phyloP scores from a whole-genome alignment of 345 rosid genomes.

The Cardiospermum halicacabum region DNA sequence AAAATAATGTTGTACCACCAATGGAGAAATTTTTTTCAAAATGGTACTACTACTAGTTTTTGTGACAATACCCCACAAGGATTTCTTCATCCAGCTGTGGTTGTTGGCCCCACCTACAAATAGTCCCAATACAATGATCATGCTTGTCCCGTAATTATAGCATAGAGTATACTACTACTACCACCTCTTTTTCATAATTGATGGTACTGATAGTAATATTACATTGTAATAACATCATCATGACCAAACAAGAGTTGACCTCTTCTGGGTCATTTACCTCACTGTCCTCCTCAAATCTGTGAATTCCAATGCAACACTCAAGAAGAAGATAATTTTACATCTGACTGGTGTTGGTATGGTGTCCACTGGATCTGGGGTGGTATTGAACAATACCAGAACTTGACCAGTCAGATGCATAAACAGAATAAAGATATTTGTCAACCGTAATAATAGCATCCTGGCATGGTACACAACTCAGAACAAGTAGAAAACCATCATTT shows the following conservation, averaged over 20 bases:
- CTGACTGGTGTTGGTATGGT: neutral
- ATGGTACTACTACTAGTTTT: neutral
- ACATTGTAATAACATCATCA: slow-evolving; percentile 6
- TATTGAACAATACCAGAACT: neutral
- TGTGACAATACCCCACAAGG: slow-evolving; percentile 18
- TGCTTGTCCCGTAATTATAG: slow-evolving; percentile 25
- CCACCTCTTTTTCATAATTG: slow-evolving; percentile 10
- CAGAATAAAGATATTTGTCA: slow-evolving; percentile 10
- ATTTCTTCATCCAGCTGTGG: slow-evolving; percentile 32
- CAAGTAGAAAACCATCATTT: neutral
- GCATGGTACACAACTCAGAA: neutral
- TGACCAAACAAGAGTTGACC: slow-evolving; percentile 15
- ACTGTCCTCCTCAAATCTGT: neutral
- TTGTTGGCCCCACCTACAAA: slow-evolving; percentile 7
- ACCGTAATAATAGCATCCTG: neutral
- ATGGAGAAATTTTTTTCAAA: slow-evolving; percentile 14
- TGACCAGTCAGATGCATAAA: slow-evolving; percentile 1
- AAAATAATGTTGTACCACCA: slow-evolving; percentile 8
- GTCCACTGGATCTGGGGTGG: neutral
- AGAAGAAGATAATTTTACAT: neutral
- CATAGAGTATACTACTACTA: neutral
- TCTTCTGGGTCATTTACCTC: neutral
- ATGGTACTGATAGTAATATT: slow-evolving; percentile 9
- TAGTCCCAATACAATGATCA: slow-evolving; percentile 26
- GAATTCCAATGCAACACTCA: slow-evolving; percentile 1